Evolutionary conservation across 2,329 filamentous ascomycete genomes (phyloP), one percentile per base, ranked within the genome.

Genomic region (Arthrobotrys sphaeroides): DNA sequence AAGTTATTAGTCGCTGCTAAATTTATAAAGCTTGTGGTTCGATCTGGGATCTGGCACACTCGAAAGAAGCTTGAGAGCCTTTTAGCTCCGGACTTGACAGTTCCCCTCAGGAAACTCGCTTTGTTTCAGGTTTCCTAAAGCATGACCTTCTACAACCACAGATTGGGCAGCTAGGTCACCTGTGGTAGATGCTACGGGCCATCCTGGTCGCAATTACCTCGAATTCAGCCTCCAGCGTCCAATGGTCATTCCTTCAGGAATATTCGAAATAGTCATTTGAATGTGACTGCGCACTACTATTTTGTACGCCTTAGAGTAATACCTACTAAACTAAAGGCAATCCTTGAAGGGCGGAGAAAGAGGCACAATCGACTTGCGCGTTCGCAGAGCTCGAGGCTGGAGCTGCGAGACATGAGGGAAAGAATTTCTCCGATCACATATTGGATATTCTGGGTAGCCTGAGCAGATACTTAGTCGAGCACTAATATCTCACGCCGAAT

Each of bases 121-220:
- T 28, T 69, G 72, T 75, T 75, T 75, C 72, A 75, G 72, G 64
- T 75, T 75, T 47, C 49, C 60, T 38, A 51, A 75, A 75, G 72
- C 72, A 59, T 33, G 47, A 60, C 36, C 20, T 26, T 75, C 59
- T 64, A 42, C 69, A 59, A 62, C 57, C 72, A 75, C 64, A 53
- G 40, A 75, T 75, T 75, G 72, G 70, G 72, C 64, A 69, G 72
- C 38, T 75, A 28, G 64, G 57, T 64, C 72, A 65, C 55, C 55
- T 60, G 53, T 43, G 22, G 33, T 42, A 43, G 42, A 67, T 26
- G 20, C 40, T 38, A 38, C 7, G 31, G 12, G 26, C 51, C 18
- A 38, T 13, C 59, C 59, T n/a, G 22, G 45, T 26, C 28, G 43
- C 65, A 69, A 61, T 60, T 45, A 61, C 57, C 53, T 55, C 49